Evolutionary conservation across 1,139 yeast species (phyloP), one percentile per base, ranked within the genome.

Genomic region (Candida sanyaensis): DNA sequence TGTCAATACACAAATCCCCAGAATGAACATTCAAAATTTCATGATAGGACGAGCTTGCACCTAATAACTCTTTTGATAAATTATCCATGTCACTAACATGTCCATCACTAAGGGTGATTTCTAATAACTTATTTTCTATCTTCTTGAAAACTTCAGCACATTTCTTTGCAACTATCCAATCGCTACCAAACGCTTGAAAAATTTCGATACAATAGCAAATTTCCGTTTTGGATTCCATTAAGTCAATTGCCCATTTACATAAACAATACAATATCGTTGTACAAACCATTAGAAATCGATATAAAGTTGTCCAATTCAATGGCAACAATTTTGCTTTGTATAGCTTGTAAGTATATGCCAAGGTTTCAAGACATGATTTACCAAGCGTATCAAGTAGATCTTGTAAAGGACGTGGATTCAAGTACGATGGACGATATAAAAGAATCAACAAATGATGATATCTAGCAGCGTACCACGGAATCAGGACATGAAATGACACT

Each of bases 271-370:
- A 56, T 10, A 77, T 65, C 1, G 77, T 71, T 23, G 79, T 70
- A 55, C 81, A 75, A 12, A 70, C 69, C 31, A 75, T 70, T 34
- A 78, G 53, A 29, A 78, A 69, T 44, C 78, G 63, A 53, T 75
- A 72, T 11, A 76, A 55, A 1, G 80, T 75, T 28, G 76, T 71
- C 82, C 82, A 78, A 51, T 75, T 77, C 44, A 75, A 57, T 0
- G 81, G 82, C 32, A 77, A 56, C 36, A 73, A 54, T 45, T 69
- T 72, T 11, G 73, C 63, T 42, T 70, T 67, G 61, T 71, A 77
- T 5, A 78, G 52, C 37, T 66, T 68, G 57, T 76, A 73, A 1
- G 75, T 71, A 52, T 68, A 68, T 17, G 75, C 66, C 46, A 76
- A 57, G 5, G 73, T 70, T 43, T 73, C 68, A 12, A 73, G 55